Base-by-base conservation (phyloP, 2,329 filamentous ascomycete species). In the Aureobasidium namibiae region DNA sequence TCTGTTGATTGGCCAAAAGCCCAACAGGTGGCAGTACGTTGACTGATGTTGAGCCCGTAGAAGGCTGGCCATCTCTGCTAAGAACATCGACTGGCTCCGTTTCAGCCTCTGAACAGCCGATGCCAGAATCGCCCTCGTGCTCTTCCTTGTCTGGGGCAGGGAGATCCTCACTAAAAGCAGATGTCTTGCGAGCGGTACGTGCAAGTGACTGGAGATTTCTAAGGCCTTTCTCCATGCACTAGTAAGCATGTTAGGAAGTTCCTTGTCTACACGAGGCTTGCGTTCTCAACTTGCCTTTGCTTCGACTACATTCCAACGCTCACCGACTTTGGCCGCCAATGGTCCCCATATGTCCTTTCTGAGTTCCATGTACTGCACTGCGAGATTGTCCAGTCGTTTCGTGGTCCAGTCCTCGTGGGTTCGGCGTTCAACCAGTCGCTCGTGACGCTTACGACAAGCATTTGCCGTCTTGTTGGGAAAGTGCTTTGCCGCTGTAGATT, bases 401-500 rank as follows among this genome's bases (percentile, higher is more conserved):
- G 82, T 82, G 67, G 92, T 88, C 86, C 89, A 94, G 67, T 92
- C 87, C 66, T 90, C 86, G 49, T 85, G 82, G 60, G 85, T 84
- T 69, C 78, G 69, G 64, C 86, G 84, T 74, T 92, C 88, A 79
- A 92, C 86, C 64, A 95, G 76, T 41, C 90, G 82, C 74, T 95
- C 90, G 67, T 95, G 90, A 59, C 90, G 84, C 76, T 95, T 95
- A 64, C 90, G 88, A 74, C 90, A 95, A 18, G 91, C 91, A 70
- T 94, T 94, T 61, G 87, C 74, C 13, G 80, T 80, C 77, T 95
- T 95, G 70, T 75, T 79, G 1, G 86, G 87, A 70, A 95, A 95
- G 73, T 90, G 84, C 62, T 80, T 82, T 62, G 80, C 79, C 66
- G 90, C 86, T 69, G 95, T 94, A 66, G 89, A 86, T 57, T 83